Evolutionary conservation across 176 grass and related monocot species (phyloP), one percentile per base, ranked within the genome.

Genomic region (Eleusine coracana): DNA sequence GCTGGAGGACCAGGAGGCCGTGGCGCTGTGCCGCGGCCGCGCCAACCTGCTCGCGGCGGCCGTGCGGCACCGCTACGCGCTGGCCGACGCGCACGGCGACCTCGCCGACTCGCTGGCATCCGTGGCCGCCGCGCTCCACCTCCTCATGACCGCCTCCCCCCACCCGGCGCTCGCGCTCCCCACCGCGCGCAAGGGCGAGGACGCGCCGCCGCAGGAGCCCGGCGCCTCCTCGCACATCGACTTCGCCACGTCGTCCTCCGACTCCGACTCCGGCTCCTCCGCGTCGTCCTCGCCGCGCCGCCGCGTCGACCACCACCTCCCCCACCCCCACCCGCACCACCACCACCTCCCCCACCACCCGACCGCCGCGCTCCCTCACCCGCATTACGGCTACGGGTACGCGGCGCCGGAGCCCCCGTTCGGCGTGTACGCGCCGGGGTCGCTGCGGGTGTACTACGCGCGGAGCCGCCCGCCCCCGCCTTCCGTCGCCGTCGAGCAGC

Each of bases 1-100:
- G 89, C 87, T 99, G 73, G 89, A 96, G 46, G 59, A 93, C 31
- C 93, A 99, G 84, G 83, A 93, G 79, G 82, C 96, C 1, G 93
- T 99, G 50, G 91, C 78, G 38, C 89, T 92, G 7, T 99, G 96
- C 85, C 87, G 93, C 15, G 89, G 87, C 40, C 89, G 96, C 16
- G 82, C 87, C 66, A 93, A 96, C 84, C 91, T 99, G 37, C 90
- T 99, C 8, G 82, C 82, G 1, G 87, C 81, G 10, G 91, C 96
- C 73, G 81, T 89, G 60, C 93, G 89, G 23, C 87, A 96, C 78
- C 93, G 97, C 50, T 84, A 90, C 85, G 83, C 83, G 39, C 89
- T 99, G 10, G 96, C 91, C 3, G 81, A 68, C 62, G 75, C 97
- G 17, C 93, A 96, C 89, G 83, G 65, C 23, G 91, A 86, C 50